A percentile compares a stretch with the other conserved stretches of the same genome.
phyloP scores from a whole-genome alignment of 306 rosid genomes.

The Cajanus cajan region DNA sequence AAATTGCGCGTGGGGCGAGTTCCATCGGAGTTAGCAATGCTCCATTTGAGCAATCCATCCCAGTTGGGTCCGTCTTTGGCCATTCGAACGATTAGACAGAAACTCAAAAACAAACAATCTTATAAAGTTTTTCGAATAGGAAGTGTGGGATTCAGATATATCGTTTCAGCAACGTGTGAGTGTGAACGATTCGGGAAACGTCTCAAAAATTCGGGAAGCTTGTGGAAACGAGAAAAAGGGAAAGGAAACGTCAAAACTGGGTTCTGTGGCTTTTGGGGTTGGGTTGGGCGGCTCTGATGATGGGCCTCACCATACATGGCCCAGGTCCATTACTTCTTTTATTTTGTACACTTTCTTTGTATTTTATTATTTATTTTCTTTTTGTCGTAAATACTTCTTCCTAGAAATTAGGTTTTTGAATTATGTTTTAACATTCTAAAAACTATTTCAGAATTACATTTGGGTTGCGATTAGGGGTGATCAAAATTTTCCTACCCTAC shows the following conservation, averaged over 20 bases:
- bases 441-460: no score
- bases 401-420: no score
- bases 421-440: no score
- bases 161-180: not conserved
- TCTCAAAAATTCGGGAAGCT: slow-evolving; percentile 23
- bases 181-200: slow-evolving; percentile 23
- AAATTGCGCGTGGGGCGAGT: slow-evolving; percentile 61
- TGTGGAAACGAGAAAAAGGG: not conserved
- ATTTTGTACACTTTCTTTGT: no score
- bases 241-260: not conserved
- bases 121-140: not conserved
- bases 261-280: not conserved
- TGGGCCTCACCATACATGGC: not conserved
- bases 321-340: not conserved
- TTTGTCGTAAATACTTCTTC: no score
- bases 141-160: not conserved
- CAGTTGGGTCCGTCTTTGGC: slow-evolving; percentile 81
- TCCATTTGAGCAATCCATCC: slow-evolving; percentile 93
- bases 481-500: no score
- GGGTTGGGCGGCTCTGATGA: not conserved
- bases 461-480: no score
- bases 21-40: slow-evolving; percentile 76
- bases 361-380: no score
- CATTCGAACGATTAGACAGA: slow-evolving; percentile 36
- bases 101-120: not conserved